These are phyloP conservation scores for Glonium stellatum DNA, from an alignment of 495 filamentous ascomycete genomes.

Conservation along the genomic window DNA sequence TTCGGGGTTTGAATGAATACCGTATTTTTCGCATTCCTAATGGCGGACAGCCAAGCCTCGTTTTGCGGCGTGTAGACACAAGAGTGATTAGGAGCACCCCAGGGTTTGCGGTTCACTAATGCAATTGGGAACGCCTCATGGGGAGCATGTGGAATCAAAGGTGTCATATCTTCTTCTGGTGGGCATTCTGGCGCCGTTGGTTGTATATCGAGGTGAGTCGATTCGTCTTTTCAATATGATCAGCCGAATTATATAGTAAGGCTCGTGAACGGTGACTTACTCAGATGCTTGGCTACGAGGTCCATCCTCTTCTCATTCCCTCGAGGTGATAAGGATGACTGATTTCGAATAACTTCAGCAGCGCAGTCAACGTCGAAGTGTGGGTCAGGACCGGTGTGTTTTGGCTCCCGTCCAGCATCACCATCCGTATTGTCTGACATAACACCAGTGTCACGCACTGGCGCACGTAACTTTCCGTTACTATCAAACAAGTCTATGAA, in stretches of 20 bases:
- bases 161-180: conserved; percentile 50
- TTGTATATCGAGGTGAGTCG: conserved; percentile 45
- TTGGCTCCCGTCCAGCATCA: conserved; percentile 36
- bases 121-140: conserved; percentile 62
- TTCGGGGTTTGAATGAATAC: conserved; percentile 73
- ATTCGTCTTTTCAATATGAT: conserved; percentile 41
- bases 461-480: neutral
- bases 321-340: conserved; percentile 45
- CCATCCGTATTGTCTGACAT: neutral
- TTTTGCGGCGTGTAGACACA: conserved; percentile 63
- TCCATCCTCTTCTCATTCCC: conserved; percentile 47
- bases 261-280: conserved; percentile 28
- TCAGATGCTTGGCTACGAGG: conserved; percentile 56
- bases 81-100: conserved; percentile 53
- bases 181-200: conserved; percentile 49
- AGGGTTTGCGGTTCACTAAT: conserved; percentile 59
- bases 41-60: conserved; percentile 59
- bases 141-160: conserved; percentile 50
- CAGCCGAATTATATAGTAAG: neutral
- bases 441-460: neutral
- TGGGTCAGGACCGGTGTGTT: conserved; percentile 51
- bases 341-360: conserved; percentile 53
- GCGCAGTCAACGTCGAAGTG: conserved; percentile 57
- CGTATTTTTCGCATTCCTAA: conserved; percentile 52
- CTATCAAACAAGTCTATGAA: conserved; percentile 25